phyloP scores from a whole-genome alignment of 495 filamentous ascomycete species.

The Penicillium desertorum region DNA sequence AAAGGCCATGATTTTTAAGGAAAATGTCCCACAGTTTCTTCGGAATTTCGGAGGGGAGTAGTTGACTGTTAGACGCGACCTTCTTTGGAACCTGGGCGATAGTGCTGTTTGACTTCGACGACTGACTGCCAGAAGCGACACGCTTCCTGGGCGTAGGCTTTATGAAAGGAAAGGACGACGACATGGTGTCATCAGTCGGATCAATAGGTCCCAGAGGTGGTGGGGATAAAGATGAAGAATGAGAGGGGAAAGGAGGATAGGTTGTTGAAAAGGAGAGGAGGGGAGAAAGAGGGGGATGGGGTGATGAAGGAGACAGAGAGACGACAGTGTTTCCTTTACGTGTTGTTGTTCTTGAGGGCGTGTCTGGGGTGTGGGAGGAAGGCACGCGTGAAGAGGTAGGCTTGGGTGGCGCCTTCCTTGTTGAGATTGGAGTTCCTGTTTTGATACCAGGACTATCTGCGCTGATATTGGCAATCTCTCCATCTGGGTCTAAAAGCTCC shows the following conservation, averaged over 20 bases:
- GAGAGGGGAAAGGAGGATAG: background rate
- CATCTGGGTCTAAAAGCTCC: background rate
- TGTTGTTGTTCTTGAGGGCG: background rate
- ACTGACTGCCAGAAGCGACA: background rate
- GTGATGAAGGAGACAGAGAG: background rate
- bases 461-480: background rate
- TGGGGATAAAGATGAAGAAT: background rate
- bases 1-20: no score
- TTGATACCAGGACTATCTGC: background rate
- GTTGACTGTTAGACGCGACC: no score
- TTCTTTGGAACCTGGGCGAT: no score
- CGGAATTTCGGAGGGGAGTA: no score
- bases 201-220: background rate
- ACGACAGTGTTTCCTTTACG: background rate
- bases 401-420: background rate
- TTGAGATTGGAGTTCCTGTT: background rate
- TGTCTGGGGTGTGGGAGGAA: background rate
- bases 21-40: no score
- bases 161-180: background rate
- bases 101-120: background rate
- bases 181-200: background rate
- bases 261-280: background rate
- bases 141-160: background rate
- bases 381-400: background rate
- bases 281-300: background rate